These are phyloP conservation scores for Ricinus communis DNA, from an alignment of 345 rosid genomes.

Conservation along the genomic window DNA sequence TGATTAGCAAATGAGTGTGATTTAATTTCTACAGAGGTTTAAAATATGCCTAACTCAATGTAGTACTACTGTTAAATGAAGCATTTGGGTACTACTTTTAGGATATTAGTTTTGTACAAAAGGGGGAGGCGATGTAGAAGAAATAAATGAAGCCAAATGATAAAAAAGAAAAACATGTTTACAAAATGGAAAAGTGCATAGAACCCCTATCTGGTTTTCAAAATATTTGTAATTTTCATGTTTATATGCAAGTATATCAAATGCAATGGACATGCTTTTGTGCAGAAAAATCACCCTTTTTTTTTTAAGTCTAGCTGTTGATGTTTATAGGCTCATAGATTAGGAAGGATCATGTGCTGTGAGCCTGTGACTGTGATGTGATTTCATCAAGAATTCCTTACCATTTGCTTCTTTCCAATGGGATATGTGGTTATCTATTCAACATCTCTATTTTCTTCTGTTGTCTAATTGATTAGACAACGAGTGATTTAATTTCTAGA, in stretches of 20 bases:
- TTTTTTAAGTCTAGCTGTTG: neutral
- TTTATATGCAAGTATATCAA: neutral
- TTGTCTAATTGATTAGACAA: neutral
- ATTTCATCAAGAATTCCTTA: no score
- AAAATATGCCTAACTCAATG: no score
- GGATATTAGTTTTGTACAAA: neutral
- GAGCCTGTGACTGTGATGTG: no score
- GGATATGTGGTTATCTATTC: neutral
- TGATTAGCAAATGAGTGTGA: no score
- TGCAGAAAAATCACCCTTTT: neutral
- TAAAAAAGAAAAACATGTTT: neutral
- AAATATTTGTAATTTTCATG: neutral
- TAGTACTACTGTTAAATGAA: no score
- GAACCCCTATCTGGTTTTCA: neutral
- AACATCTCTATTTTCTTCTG: neutral
- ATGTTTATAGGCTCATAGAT: neutral
- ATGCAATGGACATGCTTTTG: neutral
- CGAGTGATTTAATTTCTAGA: neutral
- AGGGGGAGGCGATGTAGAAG: neutral
- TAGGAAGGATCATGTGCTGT: neutral
- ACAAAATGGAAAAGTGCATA: neutral
- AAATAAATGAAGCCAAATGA: neutral
- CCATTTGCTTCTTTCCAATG: neutral
- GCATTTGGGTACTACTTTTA: no score
- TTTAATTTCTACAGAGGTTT: no score